A percentile compares a stretch with the other conserved stretches of the same genome.
These are phyloP conservation scores for Berberis vulgaris DNA, from an alignment of 164 flowering plant species.

Conservation along the genomic window DNA sequence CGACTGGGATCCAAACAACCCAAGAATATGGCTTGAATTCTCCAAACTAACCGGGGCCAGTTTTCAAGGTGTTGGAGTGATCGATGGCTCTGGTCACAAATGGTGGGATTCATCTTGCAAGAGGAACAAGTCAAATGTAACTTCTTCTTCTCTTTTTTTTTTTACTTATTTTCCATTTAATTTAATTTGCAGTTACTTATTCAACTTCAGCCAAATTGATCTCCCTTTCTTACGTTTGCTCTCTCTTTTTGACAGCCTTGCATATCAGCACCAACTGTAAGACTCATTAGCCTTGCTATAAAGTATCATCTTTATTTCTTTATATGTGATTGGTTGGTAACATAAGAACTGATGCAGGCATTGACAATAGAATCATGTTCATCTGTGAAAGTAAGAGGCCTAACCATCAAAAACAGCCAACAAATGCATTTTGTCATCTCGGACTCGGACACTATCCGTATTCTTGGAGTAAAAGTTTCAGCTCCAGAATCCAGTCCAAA, in stretches of 20 bases:
- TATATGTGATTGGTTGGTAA: neutral
- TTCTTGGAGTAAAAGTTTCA: slow-evolving; percentile 37
- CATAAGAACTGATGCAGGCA: slow-evolving; percentile 46
- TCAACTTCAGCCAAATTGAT: neutral
- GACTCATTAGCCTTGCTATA: slow-evolving; percentile 11
- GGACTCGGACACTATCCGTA: slow-evolving; percentile 43
- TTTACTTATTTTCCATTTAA: neutral
- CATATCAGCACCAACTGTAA: slow-evolving; percentile 79
- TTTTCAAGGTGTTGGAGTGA: slow-evolving; percentile 84
- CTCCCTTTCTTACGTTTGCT: slow-evolving; percentile 7
- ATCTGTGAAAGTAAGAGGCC: slow-evolving; percentile 51
- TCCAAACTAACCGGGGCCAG: slow-evolving; percentile 42
- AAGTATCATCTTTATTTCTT: neutral
- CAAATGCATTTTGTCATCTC: slow-evolving; percentile 81
- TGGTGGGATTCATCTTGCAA: slow-evolving; percentile 99
- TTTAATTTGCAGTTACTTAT: neutral
- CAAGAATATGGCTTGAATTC: slow-evolving; percentile 71
- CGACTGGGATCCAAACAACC: slow-evolving; percentile 67
- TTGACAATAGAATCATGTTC: slow-evolving; percentile 81
- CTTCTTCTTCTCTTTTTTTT: neutral
- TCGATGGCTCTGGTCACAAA: slow-evolving; percentile 86
- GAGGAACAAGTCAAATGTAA: slow-evolving; percentile 75
- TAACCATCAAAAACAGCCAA: slow-evolving; percentile 73
- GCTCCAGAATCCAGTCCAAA: slow-evolving; percentile 93
- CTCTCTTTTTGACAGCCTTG: slow-evolving; percentile 59